Conservation (phyloP, 768 basidiomycete genomes). For the Russula vinacea region DNA sequence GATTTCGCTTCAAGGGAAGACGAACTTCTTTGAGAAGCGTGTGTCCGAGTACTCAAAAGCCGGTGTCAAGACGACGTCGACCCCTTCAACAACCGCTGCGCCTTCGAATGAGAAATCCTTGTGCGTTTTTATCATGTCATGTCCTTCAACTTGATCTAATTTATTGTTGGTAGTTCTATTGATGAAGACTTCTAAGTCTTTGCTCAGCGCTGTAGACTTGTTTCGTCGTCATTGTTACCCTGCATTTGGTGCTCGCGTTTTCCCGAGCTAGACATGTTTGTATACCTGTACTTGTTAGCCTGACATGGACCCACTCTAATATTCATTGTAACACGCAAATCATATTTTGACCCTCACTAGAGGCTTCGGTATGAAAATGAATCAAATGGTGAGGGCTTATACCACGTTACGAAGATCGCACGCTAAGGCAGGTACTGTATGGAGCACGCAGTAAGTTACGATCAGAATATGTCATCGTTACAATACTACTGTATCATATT, state of each 20-base stretch:
- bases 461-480: background rate
- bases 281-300: constrained; percentile 20
- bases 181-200: constrained; percentile 24
- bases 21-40: constrained; percentile 95
- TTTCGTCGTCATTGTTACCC: background rate
- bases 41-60: constrained; percentile 83
- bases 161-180: constrained; percentile 15
- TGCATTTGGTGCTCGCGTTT: background rate
- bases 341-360: background rate
- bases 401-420: background rate
- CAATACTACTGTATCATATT: background rate
- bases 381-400: background rate
- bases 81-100: constrained; percentile 1
- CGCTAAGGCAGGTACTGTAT: background rate
- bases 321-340: constrained; percentile 21
- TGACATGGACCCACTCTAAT: constrained; percentile 22
- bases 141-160: background rate
- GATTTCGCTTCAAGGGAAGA: constrained; percentile 94
- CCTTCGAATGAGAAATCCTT: constrained; percentile 36
- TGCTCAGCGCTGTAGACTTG: background rate
- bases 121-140: constrained; percentile 36
- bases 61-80: constrained; percentile 39
- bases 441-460: background rate
- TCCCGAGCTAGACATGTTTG: constrained; percentile 21
- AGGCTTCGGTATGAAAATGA: no score